A percentile compares a stretch with the other conserved stretches of the same genome.
These are phyloP conservation scores for Tylopilus intermedius DNA, from an alignment of 768 basidiomycete genomes.

Conservation along the genomic window DNA sequence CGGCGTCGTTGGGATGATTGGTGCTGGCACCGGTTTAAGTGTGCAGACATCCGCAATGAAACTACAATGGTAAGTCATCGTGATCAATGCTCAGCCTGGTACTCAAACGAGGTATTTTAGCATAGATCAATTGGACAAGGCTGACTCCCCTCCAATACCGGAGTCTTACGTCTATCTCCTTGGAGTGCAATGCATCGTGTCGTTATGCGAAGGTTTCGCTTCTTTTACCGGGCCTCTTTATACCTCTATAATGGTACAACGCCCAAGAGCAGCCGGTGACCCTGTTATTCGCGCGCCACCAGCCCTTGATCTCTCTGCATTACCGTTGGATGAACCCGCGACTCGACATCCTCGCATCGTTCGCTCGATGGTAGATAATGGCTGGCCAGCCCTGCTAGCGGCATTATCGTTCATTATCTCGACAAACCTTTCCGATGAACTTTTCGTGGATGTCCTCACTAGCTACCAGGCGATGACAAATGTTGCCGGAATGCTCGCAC, in stretches of 20 bases:
- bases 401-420: slow-evolving; percentile 84
- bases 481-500: slow-evolving; percentile 83
- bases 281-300: slow-evolving; percentile 66
- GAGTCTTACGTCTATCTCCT: slow-evolving; percentile 93
- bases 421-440: slow-evolving; percentile 86
- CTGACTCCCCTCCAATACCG: slow-evolving; percentile 88
- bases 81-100: neutral
- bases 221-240: slow-evolving; percentile 73
- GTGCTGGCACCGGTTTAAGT: slow-evolving; percentile 63
- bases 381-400: slow-evolving; percentile 91
- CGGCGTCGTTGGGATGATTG: slow-evolving; percentile 84
- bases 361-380: slow-evolving; percentile 74
- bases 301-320: slow-evolving; percentile 56
- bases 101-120: slow-evolving; percentile 36
- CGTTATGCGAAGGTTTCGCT: slow-evolving; percentile 82
- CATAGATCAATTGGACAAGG: slow-evolving; percentile 97
- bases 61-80: slow-evolving; percentile 69
- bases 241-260: slow-evolving; percentile 61
- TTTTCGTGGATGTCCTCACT: slow-evolving; percentile 82
- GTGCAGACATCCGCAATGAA: slow-evolving; percentile 77
- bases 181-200: slow-evolving; percentile 80
- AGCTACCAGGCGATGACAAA: slow-evolving; percentile 82
- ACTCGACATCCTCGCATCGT: slow-evolving; percentile 60
- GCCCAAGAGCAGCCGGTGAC: slow-evolving; percentile 58
- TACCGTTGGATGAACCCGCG: slow-evolving; percentile 50